These are phyloP conservation scores for Lizonia empirigonia DNA, from an alignment of 2,329 filamentous ascomycete genomes.

Conservation along the genomic window DNA sequence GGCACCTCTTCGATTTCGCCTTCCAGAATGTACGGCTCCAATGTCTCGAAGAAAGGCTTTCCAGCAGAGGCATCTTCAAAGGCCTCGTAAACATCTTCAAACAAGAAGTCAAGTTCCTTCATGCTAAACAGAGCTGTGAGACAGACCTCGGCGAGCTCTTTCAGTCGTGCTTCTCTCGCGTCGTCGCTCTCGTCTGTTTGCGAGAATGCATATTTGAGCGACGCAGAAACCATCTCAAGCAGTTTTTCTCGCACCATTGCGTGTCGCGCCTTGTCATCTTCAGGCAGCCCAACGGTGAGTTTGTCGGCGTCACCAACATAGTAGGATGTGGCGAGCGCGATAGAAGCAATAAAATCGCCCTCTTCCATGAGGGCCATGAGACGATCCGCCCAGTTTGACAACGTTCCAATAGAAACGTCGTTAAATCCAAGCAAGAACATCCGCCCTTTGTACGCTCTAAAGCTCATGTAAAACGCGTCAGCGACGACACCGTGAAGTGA, in stretches of 20 bases:
- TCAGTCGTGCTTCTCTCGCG: slow-evolving; percentile 65
- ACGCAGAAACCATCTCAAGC: slow-evolving; percentile 90
- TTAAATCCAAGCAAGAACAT: slow-evolving; percentile 93
- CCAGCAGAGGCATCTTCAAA: slow-evolving; percentile 78
- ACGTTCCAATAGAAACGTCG: slow-evolving; percentile 84
- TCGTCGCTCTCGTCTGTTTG: slow-evolving; percentile 60
- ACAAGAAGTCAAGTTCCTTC: slow-evolving; percentile 79
- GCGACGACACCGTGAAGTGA: slow-evolving; percentile 95
- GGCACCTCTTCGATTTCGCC: slow-evolving; percentile 76
- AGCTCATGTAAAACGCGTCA: slow-evolving; percentile 98
- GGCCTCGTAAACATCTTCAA: slow-evolving; percentile 87
- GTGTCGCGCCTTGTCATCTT: slow-evolving; percentile 77
- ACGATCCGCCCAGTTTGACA: slow-evolving; percentile 97
- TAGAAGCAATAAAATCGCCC: slow-evolving; percentile 93
- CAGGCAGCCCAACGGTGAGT: slow-evolving; percentile 88
- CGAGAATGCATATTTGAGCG: slow-evolving; percentile 84
- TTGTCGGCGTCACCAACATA: slow-evolving; percentile 92
- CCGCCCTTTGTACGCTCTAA: slow-evolving; percentile 91
- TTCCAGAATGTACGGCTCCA: slow-evolving; percentile 88
- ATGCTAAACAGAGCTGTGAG: slow-evolving; percentile 83
- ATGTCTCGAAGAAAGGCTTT: slow-evolving; percentile 80
- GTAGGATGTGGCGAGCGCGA: slow-evolving; percentile 87
- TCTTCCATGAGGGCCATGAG: slow-evolving; percentile 93
- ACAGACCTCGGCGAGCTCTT: slow-evolving; percentile 79
- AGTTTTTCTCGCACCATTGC: slow-evolving; percentile 85